Evolutionary conservation across 371 early-diverging fungal genomes (phyloP).

Genomic region (Mucor velutinosus): DNA sequence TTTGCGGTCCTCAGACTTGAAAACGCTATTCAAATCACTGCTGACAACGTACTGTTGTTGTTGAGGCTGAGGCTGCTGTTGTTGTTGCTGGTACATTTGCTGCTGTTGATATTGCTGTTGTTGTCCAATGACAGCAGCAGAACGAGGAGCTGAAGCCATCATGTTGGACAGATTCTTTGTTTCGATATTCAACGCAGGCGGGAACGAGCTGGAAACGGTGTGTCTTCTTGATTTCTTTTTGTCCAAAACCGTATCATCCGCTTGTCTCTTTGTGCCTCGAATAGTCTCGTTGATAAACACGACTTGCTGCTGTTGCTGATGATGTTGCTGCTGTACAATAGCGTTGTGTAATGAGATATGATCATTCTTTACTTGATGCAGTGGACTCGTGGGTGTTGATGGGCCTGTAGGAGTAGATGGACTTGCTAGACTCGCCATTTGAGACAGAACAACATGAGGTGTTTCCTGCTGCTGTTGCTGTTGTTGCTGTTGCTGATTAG

Average conservation of each 20-base stretch:
- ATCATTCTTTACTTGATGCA: conserved; percentile 23
- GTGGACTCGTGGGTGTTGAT: background rate
- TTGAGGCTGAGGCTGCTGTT: background rate
- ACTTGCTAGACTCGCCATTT: conserved; percentile 9
- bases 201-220: conserved; percentile 25
- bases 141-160: conserved; percentile 14
- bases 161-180: conserved; percentile 16
- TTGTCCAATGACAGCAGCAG: conserved; percentile 14
- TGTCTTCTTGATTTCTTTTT: conserved; percentile 29
- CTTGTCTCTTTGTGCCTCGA: conserved; percentile 2
- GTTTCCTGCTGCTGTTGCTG: conserved; percentile 14
- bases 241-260: background rate
- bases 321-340: conserved; percentile 28
- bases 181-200: conserved; percentile 25
- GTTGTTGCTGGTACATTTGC: background rate
- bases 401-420: conserved; percentile 3
- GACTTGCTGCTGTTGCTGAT: conserved; percentile 7
- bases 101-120: conserved; percentile 1
- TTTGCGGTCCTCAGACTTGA: conserved; percentile 17
- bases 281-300: conserved; percentile 10
- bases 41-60: background rate
- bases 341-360: conserved; percentile 27
- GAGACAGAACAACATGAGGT: conserved; percentile 28
- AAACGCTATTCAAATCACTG: background rate
- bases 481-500: background rate